These are phyloP conservation scores for Nelumbo lutea DNA, from an alignment of 164 flowering plant species.

Conservation along the genomic window DNA sequence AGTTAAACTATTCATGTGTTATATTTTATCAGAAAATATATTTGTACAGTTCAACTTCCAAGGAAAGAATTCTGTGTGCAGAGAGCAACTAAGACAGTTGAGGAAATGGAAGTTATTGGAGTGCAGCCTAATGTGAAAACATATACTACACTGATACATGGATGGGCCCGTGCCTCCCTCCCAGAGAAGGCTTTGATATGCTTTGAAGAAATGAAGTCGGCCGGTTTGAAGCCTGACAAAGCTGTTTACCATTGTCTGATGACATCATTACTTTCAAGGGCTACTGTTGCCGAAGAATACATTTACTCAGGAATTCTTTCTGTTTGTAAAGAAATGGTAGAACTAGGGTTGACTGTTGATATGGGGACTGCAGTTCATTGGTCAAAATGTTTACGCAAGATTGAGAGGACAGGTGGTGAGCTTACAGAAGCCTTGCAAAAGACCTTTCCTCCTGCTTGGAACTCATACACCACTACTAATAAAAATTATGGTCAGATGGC, in stretches of 20 bases:
- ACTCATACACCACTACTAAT: constrained; percentile 27
- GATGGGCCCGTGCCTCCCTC: constrained; percentile 95
- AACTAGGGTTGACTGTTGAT: constrained; percentile 60
- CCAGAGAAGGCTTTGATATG: constrained; percentile 88
- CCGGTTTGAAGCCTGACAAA: constrained; percentile 82
- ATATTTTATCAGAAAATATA: neutral
- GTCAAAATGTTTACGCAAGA: constrained; percentile 74
- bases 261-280: constrained; percentile 83
- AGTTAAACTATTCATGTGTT: constrained; percentile 6
- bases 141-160: constrained; percentile 83
- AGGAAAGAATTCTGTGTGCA: constrained; percentile 24
- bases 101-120: constrained; percentile 75
- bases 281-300: constrained; percentile 67
- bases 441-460: constrained; percentile 98
- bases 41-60: neutral
- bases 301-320: constrained; percentile 49
- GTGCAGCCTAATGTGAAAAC: constrained; percentile 85
- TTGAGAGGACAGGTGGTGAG: constrained; percentile 82
- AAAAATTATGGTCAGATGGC: constrained; percentile 16
- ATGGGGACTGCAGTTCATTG: constrained; percentile 98
- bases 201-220: constrained; percentile 73
- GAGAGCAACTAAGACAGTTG: constrained; percentile 68
- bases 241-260: constrained; percentile 90
- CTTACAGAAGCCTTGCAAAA: constrained; percentile 88
- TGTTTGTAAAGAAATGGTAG: constrained; percentile 71